Base-by-base conservation (phyloP, 768 basidiomycete species). In the Tricholoma terreum region DNA sequence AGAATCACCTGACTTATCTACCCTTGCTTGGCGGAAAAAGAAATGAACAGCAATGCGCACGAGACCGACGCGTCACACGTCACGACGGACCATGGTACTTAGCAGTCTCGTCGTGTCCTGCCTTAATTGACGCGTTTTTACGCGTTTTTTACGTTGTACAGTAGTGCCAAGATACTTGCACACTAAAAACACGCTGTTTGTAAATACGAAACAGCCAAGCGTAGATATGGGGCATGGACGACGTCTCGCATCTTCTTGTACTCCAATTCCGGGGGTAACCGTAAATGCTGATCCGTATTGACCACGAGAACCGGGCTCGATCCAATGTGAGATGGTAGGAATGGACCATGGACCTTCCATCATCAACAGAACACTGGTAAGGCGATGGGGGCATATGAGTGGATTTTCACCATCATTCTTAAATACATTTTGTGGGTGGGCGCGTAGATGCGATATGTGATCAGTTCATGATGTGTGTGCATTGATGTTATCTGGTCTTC, bases 131-230 rank as follows among this genome's bases (percentile, higher is more conserved):
- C 77, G 77, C 78, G 79, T 78, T 66, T 73, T 74, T 70, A 77
- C 78, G 79, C 78, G 79, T 76, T 61, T n/a, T 65, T 77, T 75
- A 71, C 68, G 69, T 73, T 49, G 59, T 14, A 54, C n/a, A 24
- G 54, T 51, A 35, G 40, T 54, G 34, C 21, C 4, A 54, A 49
- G 12, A 34, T 51, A 33, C 56, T 50, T 59, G 48, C 42, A 34
- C 51, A 34, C 27, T 31, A 27, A 31, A 46, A 57, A 48, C 40
- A 36, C 59, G 65, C 52, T 61, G 35, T 60, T 34, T 49, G 19
- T 12, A 35, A 35, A 34, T 33, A 36, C 27, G 12, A 35, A 35
- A 34, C 36, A 36, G 27, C n/a, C 30, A 34, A 52, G 42, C n/a
- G 58, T 19, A 51, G 50, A 40, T 36, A 49, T 38, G 21, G 43